Evolutionary conservation across 1,284 basidiomycete species (phyloP).

Genomic region (Trametes versicolor): DNA sequence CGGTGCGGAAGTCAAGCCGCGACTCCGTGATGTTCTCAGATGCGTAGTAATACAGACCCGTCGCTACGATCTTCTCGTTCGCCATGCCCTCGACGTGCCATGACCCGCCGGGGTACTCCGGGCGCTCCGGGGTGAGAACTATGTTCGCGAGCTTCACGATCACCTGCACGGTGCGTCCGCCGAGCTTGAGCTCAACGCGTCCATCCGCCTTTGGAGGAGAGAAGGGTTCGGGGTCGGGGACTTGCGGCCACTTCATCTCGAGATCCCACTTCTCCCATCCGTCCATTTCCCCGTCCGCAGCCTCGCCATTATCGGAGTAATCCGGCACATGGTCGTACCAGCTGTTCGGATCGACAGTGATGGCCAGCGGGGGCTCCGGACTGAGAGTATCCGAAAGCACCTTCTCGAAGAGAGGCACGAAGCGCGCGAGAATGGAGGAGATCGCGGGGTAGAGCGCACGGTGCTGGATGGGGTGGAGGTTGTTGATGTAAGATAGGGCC

Average conservation of each 20-base stretch:
- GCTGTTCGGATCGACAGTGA: conserved; percentile 6
- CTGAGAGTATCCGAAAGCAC: conserved; percentile 34
- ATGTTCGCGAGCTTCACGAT: conserved; percentile 64
- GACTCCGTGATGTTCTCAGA: conserved; percentile 34
- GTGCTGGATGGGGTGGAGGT: conserved; percentile 29
- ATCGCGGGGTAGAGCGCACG: conserved; percentile 44
- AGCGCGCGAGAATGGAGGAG: conserved; percentile 42
- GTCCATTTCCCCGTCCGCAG: not conserved
- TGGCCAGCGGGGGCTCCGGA: conserved; percentile 5
- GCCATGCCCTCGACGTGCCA: conserved; percentile 51
- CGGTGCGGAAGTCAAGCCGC: conserved; percentile 28
- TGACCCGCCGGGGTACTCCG: conserved; percentile 44
- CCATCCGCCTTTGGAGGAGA: conserved; percentile 8
- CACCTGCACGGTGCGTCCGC: conserved; percentile 50
- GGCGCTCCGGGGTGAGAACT: conserved; percentile 54
- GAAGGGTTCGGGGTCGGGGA: conserved; percentile 23
- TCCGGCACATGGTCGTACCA: conserved; percentile 15
- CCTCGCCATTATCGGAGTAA: not conserved
- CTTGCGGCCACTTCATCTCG: conserved; percentile 21
- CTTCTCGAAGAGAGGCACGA: conserved; percentile 50
- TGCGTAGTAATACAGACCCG: conserved; percentile 49
- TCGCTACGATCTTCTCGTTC: conserved; percentile 60
- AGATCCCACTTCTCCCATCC: conserved; percentile 24
- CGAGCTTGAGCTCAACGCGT: conserved; percentile 23
- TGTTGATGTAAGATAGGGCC: conserved; percentile 23